Base-by-base conservation (phyloP, 2,329 filamentous ascomycete species). In the Botrytis galanthina region DNA sequence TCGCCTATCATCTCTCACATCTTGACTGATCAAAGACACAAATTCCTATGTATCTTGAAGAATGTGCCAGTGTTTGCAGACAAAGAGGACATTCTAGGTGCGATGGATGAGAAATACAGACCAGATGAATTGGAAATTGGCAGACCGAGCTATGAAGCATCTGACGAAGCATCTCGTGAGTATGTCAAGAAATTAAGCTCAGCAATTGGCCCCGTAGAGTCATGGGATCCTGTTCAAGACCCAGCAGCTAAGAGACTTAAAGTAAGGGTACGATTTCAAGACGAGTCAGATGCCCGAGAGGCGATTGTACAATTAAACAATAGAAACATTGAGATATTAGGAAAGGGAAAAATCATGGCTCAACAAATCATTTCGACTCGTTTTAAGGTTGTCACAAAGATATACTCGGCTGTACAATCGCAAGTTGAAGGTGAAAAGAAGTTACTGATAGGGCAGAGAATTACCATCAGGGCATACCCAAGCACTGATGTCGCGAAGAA, bases 231-330 rank as follows among this genome's bases (percentile, higher is more conserved):
- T 42, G 35, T 68, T 16, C 48, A 42, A 42, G 26, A 42, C 14
- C 26, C 26, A 18, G 26, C 9, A 29, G 26, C 64, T 22, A 71
- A 57, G 18, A 63, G 51, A 61, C 73, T 82, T 29, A 84, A 84
- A 74, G 84, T 81, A 0, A 80, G 78, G 22, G 84, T 82, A 1
- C 77, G 78, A 3, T 87, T 86, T 62, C 32, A 77, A 6, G 76
- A 83, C 1, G 83, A 84, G 67, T 77, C 77, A 0, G 80, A 84
- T 57, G 85, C 84, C 0, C 76, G 76, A 60, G 75, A 81, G 16
- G 84, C 82, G 0, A 80, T 77, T 2, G 72, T 62, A n/a, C 73
- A 74, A 1, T 78, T 86, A 0, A 75, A 84, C 63, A 73, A 80
- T 7, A 79, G 35, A 10, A 70, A 66, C 4, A 59, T 86, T 9